Percentiles rank a stretch among this genome's conserved stretches.
phyloP scores from a whole-genome alignment of 345 rosid species.

The Arabidopsis suecica region DNA sequence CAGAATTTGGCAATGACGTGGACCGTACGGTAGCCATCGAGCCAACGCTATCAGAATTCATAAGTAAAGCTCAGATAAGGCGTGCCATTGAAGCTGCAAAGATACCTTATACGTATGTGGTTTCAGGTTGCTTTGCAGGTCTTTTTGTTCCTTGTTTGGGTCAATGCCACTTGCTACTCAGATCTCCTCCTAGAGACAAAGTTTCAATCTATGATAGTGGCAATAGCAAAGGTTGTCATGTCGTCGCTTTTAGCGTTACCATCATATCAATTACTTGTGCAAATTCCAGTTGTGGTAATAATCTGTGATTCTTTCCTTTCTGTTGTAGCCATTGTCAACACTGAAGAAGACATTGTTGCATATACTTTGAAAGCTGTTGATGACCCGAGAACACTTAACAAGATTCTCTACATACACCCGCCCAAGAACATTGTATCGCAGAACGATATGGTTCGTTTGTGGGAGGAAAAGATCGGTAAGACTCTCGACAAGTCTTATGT shows the following conservation, averaged over 20 bases:
- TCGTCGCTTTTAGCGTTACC: background rate
- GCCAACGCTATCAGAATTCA: constrained; percentile 52
- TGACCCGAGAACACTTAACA: constrained; percentile 69
- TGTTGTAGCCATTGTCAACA: constrained; percentile 64
- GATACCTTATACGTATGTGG: constrained; percentile 62
- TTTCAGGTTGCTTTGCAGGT: constrained; percentile 60
- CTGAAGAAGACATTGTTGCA: constrained; percentile 69
- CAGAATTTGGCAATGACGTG: constrained; percentile 71
- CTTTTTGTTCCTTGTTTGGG: constrained; percentile 49
- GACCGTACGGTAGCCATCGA: constrained; percentile 61
- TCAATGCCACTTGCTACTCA: constrained; percentile 50
- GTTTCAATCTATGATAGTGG: constrained; percentile 61
- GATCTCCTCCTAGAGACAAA: constrained; percentile 64
- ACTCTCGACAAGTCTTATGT: constrained; percentile 60
- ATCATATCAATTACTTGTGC: background rate
- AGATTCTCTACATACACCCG: constrained; percentile 69
- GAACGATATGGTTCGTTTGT: constrained; percentile 65
- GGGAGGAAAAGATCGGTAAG: constrained; percentile 76
- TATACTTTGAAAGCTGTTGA: constrained; percentile 66
- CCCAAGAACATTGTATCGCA: constrained; percentile 67
- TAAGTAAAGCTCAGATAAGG: constrained; percentile 58
- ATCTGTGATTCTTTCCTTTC: background rate
- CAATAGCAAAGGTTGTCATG: constrained; percentile 53
- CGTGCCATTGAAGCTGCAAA: constrained; percentile 62
- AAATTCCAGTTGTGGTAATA: background rate